Evolutionary conservation across 1,284 basidiomycete genomes (phyloP).

Genomic region (Abortiporus biennis): DNA sequence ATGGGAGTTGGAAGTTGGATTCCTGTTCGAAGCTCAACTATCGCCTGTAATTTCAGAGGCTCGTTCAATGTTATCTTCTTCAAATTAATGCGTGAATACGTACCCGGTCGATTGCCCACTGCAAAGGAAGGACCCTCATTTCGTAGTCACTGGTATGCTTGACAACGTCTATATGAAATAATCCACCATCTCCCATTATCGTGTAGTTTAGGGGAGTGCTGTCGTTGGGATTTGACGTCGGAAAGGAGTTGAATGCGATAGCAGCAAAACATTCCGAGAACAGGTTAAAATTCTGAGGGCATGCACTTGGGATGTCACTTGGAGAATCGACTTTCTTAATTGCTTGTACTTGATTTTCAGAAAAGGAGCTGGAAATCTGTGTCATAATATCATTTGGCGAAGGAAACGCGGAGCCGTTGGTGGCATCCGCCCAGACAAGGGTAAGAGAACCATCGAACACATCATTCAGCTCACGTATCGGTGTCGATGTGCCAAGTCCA

Average conservation of each 20-base stretch:
- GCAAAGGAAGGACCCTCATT: conserved; percentile 60
- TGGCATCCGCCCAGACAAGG: conserved; percentile 63
- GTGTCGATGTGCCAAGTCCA: conserved; percentile 53
- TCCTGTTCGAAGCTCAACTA: conserved; percentile 61
- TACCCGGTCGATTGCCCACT: conserved; percentile 73
- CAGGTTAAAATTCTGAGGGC: conserved; percentile 70
- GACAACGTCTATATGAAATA: conserved; percentile 58
- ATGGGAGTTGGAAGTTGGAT: conserved; percentile 43
- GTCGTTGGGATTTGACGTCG: conserved; percentile 29
- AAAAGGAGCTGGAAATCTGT: conserved; percentile 46
- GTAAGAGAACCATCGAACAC: conserved; percentile 45
- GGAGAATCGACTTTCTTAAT: conserved; percentile 43
- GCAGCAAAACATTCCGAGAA: conserved; percentile 70
- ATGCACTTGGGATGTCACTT: conserved; percentile 45
- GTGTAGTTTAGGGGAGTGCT: conserved; percentile 58
- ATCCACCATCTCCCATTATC: conserved; percentile 59
- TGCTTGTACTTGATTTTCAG: conserved; percentile 32
- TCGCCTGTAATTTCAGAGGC: conserved; percentile 36
- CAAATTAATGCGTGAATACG: conserved; percentile 10
- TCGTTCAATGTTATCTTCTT: conserved; percentile 1
- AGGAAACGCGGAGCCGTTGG: conserved; percentile 42
- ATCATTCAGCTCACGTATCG: conserved; percentile 42
- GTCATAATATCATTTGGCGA: conserved; percentile 53
- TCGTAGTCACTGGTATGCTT: conserved; percentile 68
- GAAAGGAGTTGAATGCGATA: conserved; percentile 59